Conservation (phyloP, 768 basidiomycete species). For the Filobasidium wieringae region DNA sequence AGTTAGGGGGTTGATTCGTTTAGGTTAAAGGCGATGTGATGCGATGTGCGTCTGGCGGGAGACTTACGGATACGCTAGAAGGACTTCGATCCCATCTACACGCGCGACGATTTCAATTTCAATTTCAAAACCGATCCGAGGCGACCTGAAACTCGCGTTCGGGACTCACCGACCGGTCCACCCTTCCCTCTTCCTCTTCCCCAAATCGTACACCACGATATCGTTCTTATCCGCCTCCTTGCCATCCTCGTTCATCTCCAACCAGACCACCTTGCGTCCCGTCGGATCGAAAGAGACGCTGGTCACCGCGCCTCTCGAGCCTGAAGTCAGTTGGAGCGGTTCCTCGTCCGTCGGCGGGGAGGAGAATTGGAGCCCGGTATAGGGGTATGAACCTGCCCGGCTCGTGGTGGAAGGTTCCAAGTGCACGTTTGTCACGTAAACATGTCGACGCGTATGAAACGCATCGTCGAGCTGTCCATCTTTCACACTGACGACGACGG, state of each 20-base stretch:
- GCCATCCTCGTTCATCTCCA: slow-evolving; percentile 75
- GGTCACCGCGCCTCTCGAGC: slow-evolving; percentile 70
- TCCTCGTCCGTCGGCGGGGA: neutral
- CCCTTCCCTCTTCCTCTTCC: slow-evolving; percentile 54
- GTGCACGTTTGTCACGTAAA: slow-evolving; percentile 38
- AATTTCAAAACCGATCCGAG: too few relatives aligned
- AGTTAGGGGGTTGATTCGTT: neutral
- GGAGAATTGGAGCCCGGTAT: neutral
- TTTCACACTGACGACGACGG: slow-evolving; percentile 75
- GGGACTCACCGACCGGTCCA: slow-evolving; percentile 52
- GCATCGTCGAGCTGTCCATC: slow-evolving; percentile 65
- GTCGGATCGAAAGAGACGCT: slow-evolving; percentile 56
- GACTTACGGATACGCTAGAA: slow-evolving; percentile 47
- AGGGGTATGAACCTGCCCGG: neutral
- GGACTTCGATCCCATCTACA: slow-evolving; percentile 82
- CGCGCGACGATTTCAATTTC: too few relatives aligned
- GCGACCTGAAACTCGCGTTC: too few relatives aligned
- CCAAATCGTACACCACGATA: slow-evolving; percentile 66
- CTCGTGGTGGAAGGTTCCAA: neutral
- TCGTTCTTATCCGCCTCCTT: slow-evolving; percentile 69
- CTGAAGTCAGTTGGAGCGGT: slow-evolving; percentile 51
- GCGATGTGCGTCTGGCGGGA: slow-evolving; percentile 14
- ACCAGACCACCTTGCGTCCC: slow-evolving; percentile 70
- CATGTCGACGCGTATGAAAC: slow-evolving; percentile 81
- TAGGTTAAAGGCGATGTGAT: neutral